phyloP scores from a whole-genome alignment of 2,329 filamentous ascomycete genomes.

The Cladophialophora exuberans region DNA sequence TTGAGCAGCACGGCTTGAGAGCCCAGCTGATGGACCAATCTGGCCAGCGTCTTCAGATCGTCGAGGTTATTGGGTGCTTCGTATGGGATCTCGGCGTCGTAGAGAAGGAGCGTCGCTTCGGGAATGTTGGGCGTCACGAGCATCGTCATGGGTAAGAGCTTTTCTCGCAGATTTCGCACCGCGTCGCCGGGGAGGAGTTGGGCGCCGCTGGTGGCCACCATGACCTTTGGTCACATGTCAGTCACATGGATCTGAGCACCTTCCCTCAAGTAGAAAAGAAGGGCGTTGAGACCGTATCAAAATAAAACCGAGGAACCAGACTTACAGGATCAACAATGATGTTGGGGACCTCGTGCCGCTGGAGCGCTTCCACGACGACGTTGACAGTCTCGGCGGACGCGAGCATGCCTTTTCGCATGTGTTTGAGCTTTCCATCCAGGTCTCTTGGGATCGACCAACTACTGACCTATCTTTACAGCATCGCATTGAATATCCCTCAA shows the following conservation, averaged over 20 bases:
- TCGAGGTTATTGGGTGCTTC: conserved; percentile 50
- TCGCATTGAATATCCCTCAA: conserved; percentile 83
- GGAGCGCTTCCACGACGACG: conserved; percentile 68
- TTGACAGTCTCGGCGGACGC: conserved; percentile 71
- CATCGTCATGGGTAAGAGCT: conserved; percentile 48
- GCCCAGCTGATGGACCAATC: conserved; percentile 67
- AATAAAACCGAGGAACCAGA: conserved; percentile 6
- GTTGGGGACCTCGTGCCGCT: conserved; percentile 47
- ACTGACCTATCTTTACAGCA: conserved; percentile 84
- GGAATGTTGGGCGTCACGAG: conserved; percentile 55
- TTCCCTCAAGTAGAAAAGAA: too few relatives aligned
- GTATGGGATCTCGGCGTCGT: conserved; percentile 41
- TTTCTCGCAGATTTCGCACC: conserved; percentile 43
- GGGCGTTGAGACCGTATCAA: conserved; percentile 14
- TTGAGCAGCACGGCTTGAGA: conserved; percentile 84
- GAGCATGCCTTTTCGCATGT: conserved; percentile 70
- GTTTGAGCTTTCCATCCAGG: neutral
- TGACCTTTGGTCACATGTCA: too few relatives aligned
- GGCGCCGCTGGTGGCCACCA: conserved; percentile 66
- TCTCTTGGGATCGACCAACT: neutral
- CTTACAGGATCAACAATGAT: conserved; percentile 76
- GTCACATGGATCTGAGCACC: too few relatives aligned
- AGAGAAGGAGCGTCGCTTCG: conserved; percentile 50
- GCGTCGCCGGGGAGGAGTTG: conserved; percentile 50
- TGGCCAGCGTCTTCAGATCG: conserved; percentile 71